phyloP scores from a whole-genome alignment of 768 basidiomycete species.

The Lactarius deliciosus region DNA sequence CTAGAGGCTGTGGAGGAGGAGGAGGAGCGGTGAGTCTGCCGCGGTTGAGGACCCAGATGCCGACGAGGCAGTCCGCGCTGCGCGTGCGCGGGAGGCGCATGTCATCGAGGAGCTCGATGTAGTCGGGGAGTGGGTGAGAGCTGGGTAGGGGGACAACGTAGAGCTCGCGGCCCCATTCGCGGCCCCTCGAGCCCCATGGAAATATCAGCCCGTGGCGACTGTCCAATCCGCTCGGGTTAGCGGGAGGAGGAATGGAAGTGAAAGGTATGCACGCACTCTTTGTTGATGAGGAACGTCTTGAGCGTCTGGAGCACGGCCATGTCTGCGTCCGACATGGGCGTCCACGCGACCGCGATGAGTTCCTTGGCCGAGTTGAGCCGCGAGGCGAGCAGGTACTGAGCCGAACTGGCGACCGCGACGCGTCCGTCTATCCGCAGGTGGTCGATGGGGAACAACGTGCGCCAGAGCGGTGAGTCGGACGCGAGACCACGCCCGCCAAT shows the following conservation, averaged over 20 bases:
- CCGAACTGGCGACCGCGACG: slow-evolving; percentile 72
- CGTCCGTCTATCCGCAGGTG: slow-evolving; percentile 79
- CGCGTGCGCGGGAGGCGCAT: slow-evolving; percentile 66
- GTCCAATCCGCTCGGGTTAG: slow-evolving; percentile 23
- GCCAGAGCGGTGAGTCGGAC: slow-evolving; percentile 64
- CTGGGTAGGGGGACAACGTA: slow-evolving; percentile 80
- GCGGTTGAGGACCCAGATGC: slow-evolving; percentile 83
- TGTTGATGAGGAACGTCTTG: slow-evolving; percentile 65
- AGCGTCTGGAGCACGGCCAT: slow-evolving; percentile 59
- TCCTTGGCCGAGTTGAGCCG: slow-evolving; percentile 77
- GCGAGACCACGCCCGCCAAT: slow-evolving; percentile 70
- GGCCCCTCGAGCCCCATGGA: slow-evolving; percentile 77
- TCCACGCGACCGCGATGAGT: slow-evolving; percentile 73
- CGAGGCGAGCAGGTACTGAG: slow-evolving; percentile 76
- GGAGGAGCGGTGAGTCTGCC: slow-evolving; percentile 58
- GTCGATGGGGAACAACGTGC: slow-evolving; percentile 68
- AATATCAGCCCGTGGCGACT: slow-evolving; percentile 87
- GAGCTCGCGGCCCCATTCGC: slow-evolving; percentile 78
- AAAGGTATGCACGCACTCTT: slow-evolving; percentile 54
- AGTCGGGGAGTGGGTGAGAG: slow-evolving; percentile 73
- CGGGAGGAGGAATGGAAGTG: slow-evolving; percentile 17
- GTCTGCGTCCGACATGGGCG: slow-evolving; percentile 47
- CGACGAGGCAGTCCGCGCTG: slow-evolving; percentile 66
- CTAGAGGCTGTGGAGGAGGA: not conserved
- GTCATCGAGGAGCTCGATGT: slow-evolving; percentile 78